These are phyloP conservation scores for Porogramme epimiltina DNA, from an alignment of 1,284 basidiomycete species.

Conservation along the genomic window DNA sequence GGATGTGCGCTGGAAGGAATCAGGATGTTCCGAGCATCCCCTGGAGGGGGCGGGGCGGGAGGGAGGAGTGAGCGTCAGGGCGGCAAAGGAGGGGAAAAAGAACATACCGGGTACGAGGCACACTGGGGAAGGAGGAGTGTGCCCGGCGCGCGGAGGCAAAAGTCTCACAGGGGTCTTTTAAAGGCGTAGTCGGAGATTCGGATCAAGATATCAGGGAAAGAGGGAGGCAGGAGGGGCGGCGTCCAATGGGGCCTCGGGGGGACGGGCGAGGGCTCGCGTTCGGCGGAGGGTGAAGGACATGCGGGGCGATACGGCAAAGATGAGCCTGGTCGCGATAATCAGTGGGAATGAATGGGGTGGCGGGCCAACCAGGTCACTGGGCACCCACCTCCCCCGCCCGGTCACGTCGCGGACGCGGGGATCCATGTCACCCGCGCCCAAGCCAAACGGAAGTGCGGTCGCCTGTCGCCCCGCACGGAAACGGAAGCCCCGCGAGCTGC, in stretches of 20 bases:
- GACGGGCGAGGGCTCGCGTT: conserved; percentile 1
- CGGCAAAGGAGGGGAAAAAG: conserved; percentile 7
- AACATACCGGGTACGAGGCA: conserved; percentile 19
- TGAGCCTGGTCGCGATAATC: conserved; percentile 5
- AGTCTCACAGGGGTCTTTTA: conserved; percentile 16
- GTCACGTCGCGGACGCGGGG: not conserved
- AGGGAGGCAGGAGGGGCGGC: no score
- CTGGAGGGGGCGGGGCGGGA: not conserved
- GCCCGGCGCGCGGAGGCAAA: conserved; percentile 14
- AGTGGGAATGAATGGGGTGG: conserved; percentile 4
- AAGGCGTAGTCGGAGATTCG: conserved; percentile 26
- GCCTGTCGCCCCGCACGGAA: no score
- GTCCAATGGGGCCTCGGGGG: not conserved
- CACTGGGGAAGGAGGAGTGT: conserved; percentile 23
- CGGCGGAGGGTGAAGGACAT: not conserved
- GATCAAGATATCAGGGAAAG: conserved; percentile 24
- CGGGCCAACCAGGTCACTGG: not conserved
- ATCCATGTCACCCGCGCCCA: not conserved
- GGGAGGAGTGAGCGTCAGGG: not conserved
- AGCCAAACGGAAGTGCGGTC: no score
- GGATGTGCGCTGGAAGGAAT: conserved; percentile 61
- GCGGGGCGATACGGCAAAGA: not conserved
- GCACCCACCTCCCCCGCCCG: conserved; percentile 4
- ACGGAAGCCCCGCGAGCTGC: not conserved
- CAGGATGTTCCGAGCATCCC: conserved; percentile 4